Evolutionary conservation across 768 basidiomycete genomes (phyloP).

Genomic region (Pleurotus tuber-regium): DNA sequence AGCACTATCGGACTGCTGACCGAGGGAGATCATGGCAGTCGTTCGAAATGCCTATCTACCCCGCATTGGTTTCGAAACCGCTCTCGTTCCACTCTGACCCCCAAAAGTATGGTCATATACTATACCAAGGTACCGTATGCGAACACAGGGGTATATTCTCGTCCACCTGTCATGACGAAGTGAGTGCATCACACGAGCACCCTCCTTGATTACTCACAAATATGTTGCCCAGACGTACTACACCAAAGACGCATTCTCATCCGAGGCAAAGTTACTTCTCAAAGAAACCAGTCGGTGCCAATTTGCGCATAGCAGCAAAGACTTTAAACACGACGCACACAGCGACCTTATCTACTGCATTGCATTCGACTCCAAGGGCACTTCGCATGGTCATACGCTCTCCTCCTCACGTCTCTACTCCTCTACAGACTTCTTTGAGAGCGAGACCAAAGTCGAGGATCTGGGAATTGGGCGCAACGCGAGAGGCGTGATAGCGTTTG

Average conservation of each 20-base stretch:
- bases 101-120: slow-evolving; percentile 65
- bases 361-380: slow-evolving; percentile 64
- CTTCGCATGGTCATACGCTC: slow-evolving; percentile 44
- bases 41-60: slow-evolving; percentile 65
- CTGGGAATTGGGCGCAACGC: slow-evolving; percentile 85
- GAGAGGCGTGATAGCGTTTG: slow-evolving; percentile 88
- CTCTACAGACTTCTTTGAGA: slow-evolving; percentile 80
- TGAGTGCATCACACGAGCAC: slow-evolving; percentile 26
- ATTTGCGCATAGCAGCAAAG: slow-evolving; percentile 84
- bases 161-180: slow-evolving; percentile 70
- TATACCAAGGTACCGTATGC: slow-evolving; percentile 78
- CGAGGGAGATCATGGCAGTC: slow-evolving; percentile 84
- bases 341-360: slow-evolving; percentile 85
- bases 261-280: slow-evolving; percentile 56
- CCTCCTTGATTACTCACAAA: slow-evolving; percentile 11
- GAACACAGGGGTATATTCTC: slow-evolving; percentile 52
- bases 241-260: slow-evolving; percentile 80
- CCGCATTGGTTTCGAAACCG: slow-evolving; percentile 57
- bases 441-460: slow-evolving; percentile 68
- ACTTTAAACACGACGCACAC: slow-evolving; percentile 78
- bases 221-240: slow-evolving; percentile 68
- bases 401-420: slow-evolving; percentile 75
- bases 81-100: slow-evolving; percentile 87
- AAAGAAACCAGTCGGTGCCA: slow-evolving; percentile 74
- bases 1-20: slow-evolving; percentile 86